Evolutionary conservation across 2,329 filamentous ascomycete species (phyloP), one percentile per base, ranked within the genome.

Genomic region (Pezizomycotina sp.): DNA sequence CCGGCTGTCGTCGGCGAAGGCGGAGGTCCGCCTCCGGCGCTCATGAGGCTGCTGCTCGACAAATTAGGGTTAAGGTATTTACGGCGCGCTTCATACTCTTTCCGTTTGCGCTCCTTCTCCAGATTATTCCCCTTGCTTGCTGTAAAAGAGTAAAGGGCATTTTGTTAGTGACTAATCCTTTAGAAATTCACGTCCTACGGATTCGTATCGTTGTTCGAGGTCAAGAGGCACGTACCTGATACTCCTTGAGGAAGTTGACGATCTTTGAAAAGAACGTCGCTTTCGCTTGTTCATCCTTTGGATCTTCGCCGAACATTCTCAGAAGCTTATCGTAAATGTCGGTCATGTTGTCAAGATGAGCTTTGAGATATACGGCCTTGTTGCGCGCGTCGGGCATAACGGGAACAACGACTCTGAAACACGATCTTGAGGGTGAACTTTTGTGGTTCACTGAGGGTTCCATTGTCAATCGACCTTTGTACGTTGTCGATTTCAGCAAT

Each of bases 381-480:
- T 86, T 71, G 45, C 89, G 66, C 13, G 89, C 89, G 48, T 98
- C 89, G 62, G 93, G 95, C 86, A 98, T 95, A 48, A 70, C 76
- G 33, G 86, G 69, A 59, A 92, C 82, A 36, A 92, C 84, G 21
- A 95, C 68, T 58, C 91, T 80, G 45, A 77, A 27, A 95, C 84
- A 43, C 89, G 80, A 57, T 98, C 89, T 59, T 95, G 81, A 12
- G 89, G 86, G 55, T 98, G 89, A 98, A 98, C 52, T 86, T 91
- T 65, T 89, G 93, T 27, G 86, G 78, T 55, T 98, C 89, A 55
- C 82, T 92, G 46, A 98, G 64, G 56, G 92, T 95, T 51, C 89
- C 89, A 21, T 75, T 77, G 58, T 98, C 89, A 32, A 98, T 69
- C 15, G 82, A 91, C 58, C 71, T 73, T 58, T 98, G 89, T 19